phyloP scores from a whole-genome alignment of 106 monocot genomes.

The Dactylorhiza incarnata region DNA sequence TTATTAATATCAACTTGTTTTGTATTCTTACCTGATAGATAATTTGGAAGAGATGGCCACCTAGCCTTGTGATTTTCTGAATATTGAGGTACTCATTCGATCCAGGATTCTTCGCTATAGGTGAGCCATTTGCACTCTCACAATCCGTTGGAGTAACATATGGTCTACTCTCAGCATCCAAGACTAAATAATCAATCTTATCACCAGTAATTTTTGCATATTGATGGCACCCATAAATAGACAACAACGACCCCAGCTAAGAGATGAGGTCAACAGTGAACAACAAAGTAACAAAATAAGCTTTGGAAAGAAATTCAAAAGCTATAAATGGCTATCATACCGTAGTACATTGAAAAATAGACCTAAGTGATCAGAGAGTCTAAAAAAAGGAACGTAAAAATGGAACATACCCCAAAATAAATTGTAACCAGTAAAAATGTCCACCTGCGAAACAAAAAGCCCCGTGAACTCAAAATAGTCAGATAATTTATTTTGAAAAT shows the following conservation, averaged over 20 bases:
- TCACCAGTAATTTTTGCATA: constrained; percentile 17
- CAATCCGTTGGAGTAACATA: constrained; percentile 28
- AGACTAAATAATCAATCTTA: too few species aligned
- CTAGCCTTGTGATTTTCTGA: constrained; percentile 50
- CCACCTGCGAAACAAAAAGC: constrained; percentile 51
- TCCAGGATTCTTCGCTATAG: constrained; percentile 9
- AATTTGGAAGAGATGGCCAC: constrained; percentile 72
- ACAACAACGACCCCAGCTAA: constrained; percentile 69
- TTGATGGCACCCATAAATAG: constrained; percentile 63
- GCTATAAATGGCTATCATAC: too few species aligned
- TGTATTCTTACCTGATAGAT: constrained; percentile 63
- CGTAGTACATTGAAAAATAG: too few species aligned
- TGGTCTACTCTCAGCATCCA: constrained; percentile 23
- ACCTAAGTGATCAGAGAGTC: too few species aligned
- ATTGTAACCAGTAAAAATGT: constrained; percentile 67
- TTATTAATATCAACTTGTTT: too few species aligned
- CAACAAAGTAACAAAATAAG: too few species aligned
- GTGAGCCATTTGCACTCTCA: constrained; percentile 11
- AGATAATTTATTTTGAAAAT: too few species aligned
- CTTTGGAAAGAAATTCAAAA: too few species aligned
- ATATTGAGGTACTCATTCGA: constrained; percentile 13
- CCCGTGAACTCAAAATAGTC: too few species aligned
- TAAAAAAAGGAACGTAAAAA: not conserved
- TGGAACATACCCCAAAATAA: constrained; percentile 82
- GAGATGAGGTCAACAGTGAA: not conserved